Conservation (phyloP, 1,284 basidiomycete species). For the Hemileia vastatrix region DNA sequence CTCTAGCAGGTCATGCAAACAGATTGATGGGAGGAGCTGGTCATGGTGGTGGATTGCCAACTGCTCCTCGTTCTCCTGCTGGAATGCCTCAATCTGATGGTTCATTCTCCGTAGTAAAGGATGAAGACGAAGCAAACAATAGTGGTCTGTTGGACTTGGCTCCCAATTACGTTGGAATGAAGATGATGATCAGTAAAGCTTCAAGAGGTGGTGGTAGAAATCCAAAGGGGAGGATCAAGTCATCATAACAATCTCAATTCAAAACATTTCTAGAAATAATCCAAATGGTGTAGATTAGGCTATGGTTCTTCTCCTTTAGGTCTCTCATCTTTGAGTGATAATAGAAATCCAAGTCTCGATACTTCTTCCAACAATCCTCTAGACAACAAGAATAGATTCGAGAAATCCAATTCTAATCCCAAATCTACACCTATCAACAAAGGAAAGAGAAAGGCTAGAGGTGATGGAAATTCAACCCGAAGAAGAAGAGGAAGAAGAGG, state of each 20-base stretch:
- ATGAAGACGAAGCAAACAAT: slow-evolving; percentile 39
- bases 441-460: background rate
- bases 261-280: background rate
- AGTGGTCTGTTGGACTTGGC: slow-evolving; percentile 38
- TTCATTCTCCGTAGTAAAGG: slow-evolving; percentile 38
- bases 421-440: background rate
- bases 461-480: background rate
- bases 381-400: no score
- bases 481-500: background rate
- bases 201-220: background rate
- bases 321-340: no score
- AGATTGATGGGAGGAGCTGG: background rate
- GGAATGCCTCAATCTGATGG: slow-evolving; percentile 27
- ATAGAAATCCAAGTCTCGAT: no score
- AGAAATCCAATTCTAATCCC: no score
- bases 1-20: background rate
- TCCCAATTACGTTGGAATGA: slow-evolving; percentile 19
- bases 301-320: no score
- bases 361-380: no score
- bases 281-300: no score
- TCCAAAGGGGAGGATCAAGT: no score
- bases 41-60: background rate
- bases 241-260: background rate
- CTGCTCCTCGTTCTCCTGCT: background rate
- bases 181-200: background rate